Conservation (phyloP, 495 filamentous ascomycete species). For the Immersiella caudata region DNA sequence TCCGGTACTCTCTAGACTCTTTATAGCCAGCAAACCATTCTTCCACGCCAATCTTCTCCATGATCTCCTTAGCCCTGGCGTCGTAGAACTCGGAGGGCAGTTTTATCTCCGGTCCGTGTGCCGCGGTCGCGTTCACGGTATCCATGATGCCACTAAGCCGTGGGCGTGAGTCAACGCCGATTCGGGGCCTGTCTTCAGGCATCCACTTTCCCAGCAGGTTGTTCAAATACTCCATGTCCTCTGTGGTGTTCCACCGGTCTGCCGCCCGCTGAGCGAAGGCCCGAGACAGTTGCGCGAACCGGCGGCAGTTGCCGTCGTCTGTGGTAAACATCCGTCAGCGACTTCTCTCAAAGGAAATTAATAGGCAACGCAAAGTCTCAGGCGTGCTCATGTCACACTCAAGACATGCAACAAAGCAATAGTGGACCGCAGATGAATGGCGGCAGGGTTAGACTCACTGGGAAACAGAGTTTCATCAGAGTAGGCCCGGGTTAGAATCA, state of each 20-base stretch:
- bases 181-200: conserved; percentile 64
- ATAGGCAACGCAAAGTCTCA: too few relatives aligned
- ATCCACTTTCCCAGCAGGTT: conserved; percentile 78
- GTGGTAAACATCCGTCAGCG: too few relatives aligned
- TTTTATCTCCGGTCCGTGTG: conserved; percentile 76
- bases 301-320: conserved; percentile 80
- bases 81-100: conserved; percentile 91
- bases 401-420: too few relatives aligned
- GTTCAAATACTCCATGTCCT: conserved; percentile 86
- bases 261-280: conserved; percentile 84
- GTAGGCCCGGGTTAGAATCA: conserved; percentile 71
- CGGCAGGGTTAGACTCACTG: too few relatives aligned
- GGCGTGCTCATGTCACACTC: too few relatives aligned
- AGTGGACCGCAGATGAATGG: too few relatives aligned
- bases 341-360: too few relatives aligned
- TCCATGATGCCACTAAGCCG: conserved; percentile 90
- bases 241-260: conserved; percentile 75
- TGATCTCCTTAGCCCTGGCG: conserved; percentile 63
- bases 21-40: conserved; percentile 92
- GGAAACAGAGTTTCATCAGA: conserved; percentile 91
- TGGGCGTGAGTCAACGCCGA: conserved; percentile 84
- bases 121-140: conserved; percentile 83
- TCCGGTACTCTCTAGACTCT: conserved; percentile 82
- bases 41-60: conserved; percentile 80
- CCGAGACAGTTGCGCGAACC: conserved; percentile 76